Conservation (phyloP, 192 early-diverging fungal genomes). For the Phycomyces blakesleeanus region DNA sequence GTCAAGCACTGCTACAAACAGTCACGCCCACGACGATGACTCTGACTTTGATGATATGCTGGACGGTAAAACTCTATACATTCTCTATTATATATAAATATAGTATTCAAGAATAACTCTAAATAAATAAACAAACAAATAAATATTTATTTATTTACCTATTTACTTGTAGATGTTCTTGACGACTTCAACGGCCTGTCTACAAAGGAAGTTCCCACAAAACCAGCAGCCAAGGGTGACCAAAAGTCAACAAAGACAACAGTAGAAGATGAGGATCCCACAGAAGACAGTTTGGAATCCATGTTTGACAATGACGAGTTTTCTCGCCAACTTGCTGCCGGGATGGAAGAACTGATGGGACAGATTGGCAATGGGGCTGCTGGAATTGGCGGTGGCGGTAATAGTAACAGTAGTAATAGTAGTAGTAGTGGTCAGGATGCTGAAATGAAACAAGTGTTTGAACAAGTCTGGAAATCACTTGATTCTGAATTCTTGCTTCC, state of each 20-base stretch:
- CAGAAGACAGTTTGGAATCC: conserved; percentile 22
- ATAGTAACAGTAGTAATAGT: no score
- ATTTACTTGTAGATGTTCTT: conserved; percentile 54
- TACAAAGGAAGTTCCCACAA: conserved; percentile 35
- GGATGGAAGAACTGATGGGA: conserved; percentile 79
- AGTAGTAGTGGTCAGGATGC: conserved; percentile 47
- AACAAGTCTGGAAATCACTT: conserved; percentile 49
- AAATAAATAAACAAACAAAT: background rate
- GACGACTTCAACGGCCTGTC: conserved; percentile 60
- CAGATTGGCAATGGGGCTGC: conserved; percentile 40
- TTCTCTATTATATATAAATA: no score
- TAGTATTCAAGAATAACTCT: no score
- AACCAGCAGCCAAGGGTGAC: conserved; percentile 31
- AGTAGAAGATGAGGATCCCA: background rate
- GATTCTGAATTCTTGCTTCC: conserved; percentile 29
- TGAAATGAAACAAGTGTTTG: conserved; percentile 52
- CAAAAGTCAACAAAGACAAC: conserved; percentile 19
- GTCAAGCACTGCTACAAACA: conserved; percentile 15
- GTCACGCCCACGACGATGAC: conserved; percentile 46
- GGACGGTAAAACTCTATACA: no score
- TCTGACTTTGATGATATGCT: conserved; percentile 67
- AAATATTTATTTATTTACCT: background rate
- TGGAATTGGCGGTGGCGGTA: no score
- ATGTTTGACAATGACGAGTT: conserved; percentile 64
- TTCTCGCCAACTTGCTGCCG: conserved; percentile 65